A percentile compares a stretch with the other conserved stretches of the same genome.
phyloP scores from a whole-genome alignment of 495 filamentous ascomycete genomes.

The Penicillium riverlandense region DNA sequence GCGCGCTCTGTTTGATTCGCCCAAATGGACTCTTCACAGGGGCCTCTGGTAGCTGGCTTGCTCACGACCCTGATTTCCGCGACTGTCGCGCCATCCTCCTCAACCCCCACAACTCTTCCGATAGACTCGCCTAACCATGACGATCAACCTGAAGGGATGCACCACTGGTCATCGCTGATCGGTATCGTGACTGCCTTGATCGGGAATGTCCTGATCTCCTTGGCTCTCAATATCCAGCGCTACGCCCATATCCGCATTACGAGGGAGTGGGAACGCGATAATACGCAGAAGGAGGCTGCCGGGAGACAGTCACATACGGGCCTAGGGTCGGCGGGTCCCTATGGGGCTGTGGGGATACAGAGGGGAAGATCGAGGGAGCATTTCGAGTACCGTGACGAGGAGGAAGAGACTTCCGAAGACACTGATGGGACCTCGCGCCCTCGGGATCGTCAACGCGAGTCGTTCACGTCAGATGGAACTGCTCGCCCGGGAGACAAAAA shows the following conservation, averaged over 20 bases:
- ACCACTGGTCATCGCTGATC: slow-evolving; percentile 86
- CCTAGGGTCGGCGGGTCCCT: slow-evolving; percentile 10
- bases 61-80: slow-evolving; percentile 22
- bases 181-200: slow-evolving; percentile 87
- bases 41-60: slow-evolving; percentile 14
- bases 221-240: slow-evolving; percentile 93
- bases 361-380: slow-evolving; percentile 3
- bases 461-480: slow-evolving; percentile 34
- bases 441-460: slow-evolving; percentile 16
- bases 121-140: slow-evolving; percentile 12
- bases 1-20: neutral
- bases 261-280: slow-evolving; percentile 50
- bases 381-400: slow-evolving; percentile 26
- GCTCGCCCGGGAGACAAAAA: slow-evolving; percentile 28
- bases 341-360: slow-evolving; percentile 23
- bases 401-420: slow-evolving; percentile 3
- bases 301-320: slow-evolving; percentile 18
- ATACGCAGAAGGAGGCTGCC: slow-evolving; percentile 26
- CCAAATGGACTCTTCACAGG: slow-evolving; percentile 14
- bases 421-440: slow-evolving; percentile 11
- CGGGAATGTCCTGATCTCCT: slow-evolving; percentile 87
- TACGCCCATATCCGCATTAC: slow-evolving; percentile 85
- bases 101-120: slow-evolving; percentile 9
- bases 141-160: slow-evolving; percentile 40
- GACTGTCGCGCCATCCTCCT: slow-evolving; percentile 15